Evolutionary conservation across 768 basidiomycete species (phyloP).

Genomic region (Pisolithus tinctorius): DNA sequence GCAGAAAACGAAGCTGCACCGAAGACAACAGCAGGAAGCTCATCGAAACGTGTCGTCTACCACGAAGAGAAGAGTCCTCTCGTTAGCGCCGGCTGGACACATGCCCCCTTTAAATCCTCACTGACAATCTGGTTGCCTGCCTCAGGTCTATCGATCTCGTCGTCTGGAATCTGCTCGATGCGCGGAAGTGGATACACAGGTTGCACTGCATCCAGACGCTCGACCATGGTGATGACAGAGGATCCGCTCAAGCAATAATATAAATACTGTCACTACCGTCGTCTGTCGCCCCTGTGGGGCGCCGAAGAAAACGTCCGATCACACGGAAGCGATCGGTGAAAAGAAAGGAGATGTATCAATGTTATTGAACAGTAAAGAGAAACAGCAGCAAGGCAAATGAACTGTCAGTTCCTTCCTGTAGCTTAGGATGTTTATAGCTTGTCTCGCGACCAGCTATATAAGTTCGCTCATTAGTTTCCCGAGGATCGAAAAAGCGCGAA

Average conservation of each 20-base stretch:
- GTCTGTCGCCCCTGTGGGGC: too few relatives aligned
- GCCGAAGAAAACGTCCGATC: too few relatives aligned
- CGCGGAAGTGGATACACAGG: slow-evolving; percentile 33
- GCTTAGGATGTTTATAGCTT: slow-evolving; percentile 43
- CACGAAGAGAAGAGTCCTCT: slow-evolving; percentile 4
- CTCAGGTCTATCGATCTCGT: slow-evolving; percentile 32
- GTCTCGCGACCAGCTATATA: slow-evolving; percentile 65
- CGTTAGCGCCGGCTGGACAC: not conserved
- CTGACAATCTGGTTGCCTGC: slow-evolving; percentile 30
- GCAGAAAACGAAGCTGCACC: slow-evolving; percentile 68
- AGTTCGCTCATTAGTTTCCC: slow-evolving; percentile 3
- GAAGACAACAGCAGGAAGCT: slow-evolving; percentile 49
- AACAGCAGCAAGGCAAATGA: not conserved
- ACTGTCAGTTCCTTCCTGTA: not conserved
- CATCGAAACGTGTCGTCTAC: slow-evolving; percentile 28
- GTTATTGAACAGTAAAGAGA: not conserved
- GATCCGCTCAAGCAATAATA: not conserved
- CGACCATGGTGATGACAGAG: slow-evolving; percentile 30
- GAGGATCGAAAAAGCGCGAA: not conserved
- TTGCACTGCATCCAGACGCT: slow-evolving; percentile 35
- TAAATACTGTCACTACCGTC: too few relatives aligned
- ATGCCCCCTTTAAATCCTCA: not conserved
- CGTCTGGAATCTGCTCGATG: slow-evolving; percentile 36
- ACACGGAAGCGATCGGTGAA: not conserved
- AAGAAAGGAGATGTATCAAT: not conserved